Evolutionary conservation across 2,329 filamentous ascomycete species (phyloP).

Genomic region (Sporothrix brunneoviolacea): DNA sequence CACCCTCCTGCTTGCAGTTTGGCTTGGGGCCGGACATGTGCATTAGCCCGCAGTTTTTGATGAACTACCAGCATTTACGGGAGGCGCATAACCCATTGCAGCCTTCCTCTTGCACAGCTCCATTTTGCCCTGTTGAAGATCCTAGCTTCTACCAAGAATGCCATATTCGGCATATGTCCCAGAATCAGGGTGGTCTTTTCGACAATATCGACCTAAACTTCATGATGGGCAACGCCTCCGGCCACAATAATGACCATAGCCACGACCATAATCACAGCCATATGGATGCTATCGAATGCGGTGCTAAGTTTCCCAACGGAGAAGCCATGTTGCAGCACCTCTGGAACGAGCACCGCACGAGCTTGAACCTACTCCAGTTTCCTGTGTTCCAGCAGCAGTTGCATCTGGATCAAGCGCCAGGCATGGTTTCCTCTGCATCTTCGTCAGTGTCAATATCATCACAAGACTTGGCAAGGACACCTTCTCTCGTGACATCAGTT

Average conservation of each 20-base stretch:
- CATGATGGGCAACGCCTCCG: background rate
- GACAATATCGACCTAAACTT: conserved; percentile 14
- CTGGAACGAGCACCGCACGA: conserved; percentile 15
- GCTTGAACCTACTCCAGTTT: conserved; percentile 4
- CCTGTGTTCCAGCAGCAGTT: background rate
- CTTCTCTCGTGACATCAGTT: background rate
- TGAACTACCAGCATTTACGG: conserved; percentile 18
- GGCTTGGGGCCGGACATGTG: conserved; percentile 15
- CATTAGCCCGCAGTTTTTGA: conserved; percentile 20
- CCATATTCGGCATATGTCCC: conserved; percentile 14
- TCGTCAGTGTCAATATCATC: conserved; percentile 11
- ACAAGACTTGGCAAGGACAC: conserved; percentile 11
- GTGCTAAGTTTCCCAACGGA: conserved; percentile 18
- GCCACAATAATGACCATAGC: background rate
- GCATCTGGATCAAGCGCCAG: conserved; percentile 5
- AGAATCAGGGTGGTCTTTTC: conserved; percentile 8
- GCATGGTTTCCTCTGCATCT: conserved; percentile 4
- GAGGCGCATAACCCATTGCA: conserved; percentile 18
- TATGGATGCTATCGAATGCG: conserved; percentile 14
- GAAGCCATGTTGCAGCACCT: conserved; percentile 21
- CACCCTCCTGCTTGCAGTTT: conserved; percentile 5
- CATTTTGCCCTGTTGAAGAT: conserved; percentile 18
- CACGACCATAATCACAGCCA: conserved; percentile 4
- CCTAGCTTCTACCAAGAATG: conserved; percentile 20
- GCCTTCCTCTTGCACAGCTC: conserved; percentile 15